Conservation (phyloP, 2,329 filamentous ascomycete species). For the Penicillium sp. region DNA sequence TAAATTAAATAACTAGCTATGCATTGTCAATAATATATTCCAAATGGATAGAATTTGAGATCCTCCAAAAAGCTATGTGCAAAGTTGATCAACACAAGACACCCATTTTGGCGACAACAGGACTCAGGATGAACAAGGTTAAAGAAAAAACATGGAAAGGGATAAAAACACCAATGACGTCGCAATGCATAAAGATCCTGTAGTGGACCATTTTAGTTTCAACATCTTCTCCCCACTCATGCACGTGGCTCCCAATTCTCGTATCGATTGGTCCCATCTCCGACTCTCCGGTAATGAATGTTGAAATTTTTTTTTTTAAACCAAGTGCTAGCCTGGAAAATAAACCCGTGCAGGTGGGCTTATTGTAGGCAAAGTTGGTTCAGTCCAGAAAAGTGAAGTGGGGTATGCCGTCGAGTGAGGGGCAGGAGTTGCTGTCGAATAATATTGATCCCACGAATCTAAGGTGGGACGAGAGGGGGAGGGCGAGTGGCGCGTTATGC, state of each 20-base stretch:
- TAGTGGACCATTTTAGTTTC: conserved; percentile 1
- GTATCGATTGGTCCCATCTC: conserved; percentile 2
- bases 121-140: neutral
- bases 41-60: neutral
- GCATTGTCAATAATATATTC: neutral
- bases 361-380: neutral
- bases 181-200: conserved; percentile 1
- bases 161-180: conserved; percentile 9
- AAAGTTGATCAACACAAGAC: neutral
- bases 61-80: neutral
- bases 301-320: neutral
- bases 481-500: neutral
- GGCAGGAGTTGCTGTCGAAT: neutral
- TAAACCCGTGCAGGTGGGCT: neutral
- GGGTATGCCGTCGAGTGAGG: neutral
- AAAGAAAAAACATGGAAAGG: neutral
- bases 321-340: neutral
- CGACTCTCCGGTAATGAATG: neutral
- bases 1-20: conserved; percentile 2
- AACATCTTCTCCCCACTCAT: neutral
- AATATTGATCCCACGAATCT: neutral
- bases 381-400: neutral
- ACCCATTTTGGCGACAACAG: neutral
- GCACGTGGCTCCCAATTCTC: conserved; percentile 5
- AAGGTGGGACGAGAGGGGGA: neutral